Conservation (phyloP, 768 basidiomycete genomes). For the Trametes meyenii region DNA sequence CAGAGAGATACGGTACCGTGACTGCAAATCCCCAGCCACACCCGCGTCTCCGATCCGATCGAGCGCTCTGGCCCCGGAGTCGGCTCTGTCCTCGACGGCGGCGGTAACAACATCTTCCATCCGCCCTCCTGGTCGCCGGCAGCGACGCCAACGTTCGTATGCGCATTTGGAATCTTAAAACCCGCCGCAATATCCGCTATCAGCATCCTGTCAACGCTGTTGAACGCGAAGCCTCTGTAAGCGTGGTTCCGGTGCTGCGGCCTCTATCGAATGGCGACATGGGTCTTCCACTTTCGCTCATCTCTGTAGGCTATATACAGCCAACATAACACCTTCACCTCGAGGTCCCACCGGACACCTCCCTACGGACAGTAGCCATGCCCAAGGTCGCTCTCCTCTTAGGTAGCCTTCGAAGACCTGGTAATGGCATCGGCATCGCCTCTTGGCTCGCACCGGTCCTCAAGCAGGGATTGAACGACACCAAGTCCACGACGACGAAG, state of each 20-base stretch:
- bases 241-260: neutral
- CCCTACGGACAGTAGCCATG: constrained; percentile 8
- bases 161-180: no score
- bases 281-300: constrained; percentile 5
- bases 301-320: constrained; percentile 1
- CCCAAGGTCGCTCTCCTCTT: constrained; percentile 29
- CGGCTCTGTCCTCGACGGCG: neutral
- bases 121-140: no score
- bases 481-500: neutral
- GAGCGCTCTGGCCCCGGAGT: neutral
- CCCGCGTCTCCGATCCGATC: neutral
- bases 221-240: neutral
- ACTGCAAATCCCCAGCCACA: constrained; percentile 12
- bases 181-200: neutral
- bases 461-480: constrained; percentile 20
- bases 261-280: constrained; percentile 10
- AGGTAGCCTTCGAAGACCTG: constrained; percentile 30
- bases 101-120: neutral
- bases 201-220: neutral
- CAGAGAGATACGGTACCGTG: constrained; percentile 13
- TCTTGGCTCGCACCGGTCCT: constrained; percentile 28
- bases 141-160: no score
- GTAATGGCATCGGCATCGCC: constrained; percentile 30
- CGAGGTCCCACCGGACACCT: neutral
- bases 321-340: neutral